A percentile compares a stretch with the other conserved stretches of the same genome.
Evolutionary conservation across 805 yeast species (phyloP).

Genomic region (Ogataea zsoltii): DNA sequence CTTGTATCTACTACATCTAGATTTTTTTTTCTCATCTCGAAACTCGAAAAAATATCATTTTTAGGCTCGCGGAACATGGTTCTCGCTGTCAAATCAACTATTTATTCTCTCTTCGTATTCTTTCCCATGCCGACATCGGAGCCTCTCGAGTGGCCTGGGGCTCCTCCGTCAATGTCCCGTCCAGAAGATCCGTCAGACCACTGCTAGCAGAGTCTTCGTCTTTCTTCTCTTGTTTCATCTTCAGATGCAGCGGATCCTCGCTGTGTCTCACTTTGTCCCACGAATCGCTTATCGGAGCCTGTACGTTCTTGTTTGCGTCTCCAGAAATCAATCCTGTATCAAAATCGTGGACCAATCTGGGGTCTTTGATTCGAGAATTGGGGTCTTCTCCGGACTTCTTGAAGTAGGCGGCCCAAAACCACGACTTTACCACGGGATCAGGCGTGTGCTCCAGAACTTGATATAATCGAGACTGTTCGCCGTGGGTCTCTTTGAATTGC

Average conservation of each 20-base stretch:
- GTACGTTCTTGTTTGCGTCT: background rate
- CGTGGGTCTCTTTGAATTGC: conserved; percentile 32
- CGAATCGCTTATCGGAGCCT: conserved; percentile 12
- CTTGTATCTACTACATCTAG: no score
- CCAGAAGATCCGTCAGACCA: conserved; percentile 4
- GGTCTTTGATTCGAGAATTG: conserved; percentile 54
- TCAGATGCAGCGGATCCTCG: conserved; percentile 7
- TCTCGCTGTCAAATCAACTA: no score
- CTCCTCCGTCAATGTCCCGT: conserved; percentile 1
- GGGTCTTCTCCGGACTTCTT: conserved; percentile 52
- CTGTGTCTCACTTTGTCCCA: conserved; percentile 26
- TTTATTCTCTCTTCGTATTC: conserved; percentile 19
- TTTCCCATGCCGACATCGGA: conserved; percentile 28
- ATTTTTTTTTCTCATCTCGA: no score
- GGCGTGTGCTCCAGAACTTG: conserved; percentile 27
- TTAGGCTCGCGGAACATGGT: no score
- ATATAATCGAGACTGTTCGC: conserved; percentile 25
- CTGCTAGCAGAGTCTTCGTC: background rate
- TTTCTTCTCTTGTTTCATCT: background rate
- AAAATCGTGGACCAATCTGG: conserved; percentile 33
- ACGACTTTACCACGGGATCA: conserved; percentile 28
- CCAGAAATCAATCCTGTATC: conserved; percentile 1
- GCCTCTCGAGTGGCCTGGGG: background rate
- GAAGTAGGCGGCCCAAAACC: conserved; percentile 53
- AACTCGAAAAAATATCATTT: no score